Evolutionary conservation across 805 yeast species (phyloP), one percentile per base, ranked within the genome.

Genomic region (Cyberlindnera xylosilytica): DNA sequence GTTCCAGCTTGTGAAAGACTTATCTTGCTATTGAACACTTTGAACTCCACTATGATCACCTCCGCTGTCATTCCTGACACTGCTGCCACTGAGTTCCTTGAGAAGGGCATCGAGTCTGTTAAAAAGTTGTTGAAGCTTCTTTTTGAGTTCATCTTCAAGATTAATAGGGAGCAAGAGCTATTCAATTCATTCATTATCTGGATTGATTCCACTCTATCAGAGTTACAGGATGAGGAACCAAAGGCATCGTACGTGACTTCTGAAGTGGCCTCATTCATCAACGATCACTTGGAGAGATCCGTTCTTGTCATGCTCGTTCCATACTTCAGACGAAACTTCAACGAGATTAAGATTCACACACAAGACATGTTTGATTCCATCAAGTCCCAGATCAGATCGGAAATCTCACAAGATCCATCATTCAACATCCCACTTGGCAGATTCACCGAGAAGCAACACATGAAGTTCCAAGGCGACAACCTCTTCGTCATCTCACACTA

Each of bases 1-100:
- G 65, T 81, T 7, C 79, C 83, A 4, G 69, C 80, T 0, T 56
- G 74, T 19, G 88, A 84, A 45, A 71, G 81, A 42, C 49, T 79
- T 24, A 60, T 83, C 3, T 56, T 79, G 0, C 54, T 74, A 13
- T 50, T 79, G 2, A 63, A 64, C n/a, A 63, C 67, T 5, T 48
- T 80, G 12, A 61, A 60, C 28, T 71, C 79, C 3, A 38, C 68
- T 3, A 45, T 69, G 1, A 58, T 59, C 39, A 73, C 76, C 15
- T 51, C 55, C 0, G 20, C 20, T 2, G 22, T 32, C 2, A 5
- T 42, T 7, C 24, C 39, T 4, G 39, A 38, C 7, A 39, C 27
- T 3, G 31, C 47, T 23, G 44, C 45, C 2, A 15, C 45, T 3
- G 19, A 40, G 7, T 27, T 46, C 19, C 15, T 55, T 10, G 34